Percentiles rank a stretch among this genome's conserved stretches.
phyloP scores from a whole-genome alignment of 139 green algal genomes.

The Zygnema circumcarinatum region DNA sequence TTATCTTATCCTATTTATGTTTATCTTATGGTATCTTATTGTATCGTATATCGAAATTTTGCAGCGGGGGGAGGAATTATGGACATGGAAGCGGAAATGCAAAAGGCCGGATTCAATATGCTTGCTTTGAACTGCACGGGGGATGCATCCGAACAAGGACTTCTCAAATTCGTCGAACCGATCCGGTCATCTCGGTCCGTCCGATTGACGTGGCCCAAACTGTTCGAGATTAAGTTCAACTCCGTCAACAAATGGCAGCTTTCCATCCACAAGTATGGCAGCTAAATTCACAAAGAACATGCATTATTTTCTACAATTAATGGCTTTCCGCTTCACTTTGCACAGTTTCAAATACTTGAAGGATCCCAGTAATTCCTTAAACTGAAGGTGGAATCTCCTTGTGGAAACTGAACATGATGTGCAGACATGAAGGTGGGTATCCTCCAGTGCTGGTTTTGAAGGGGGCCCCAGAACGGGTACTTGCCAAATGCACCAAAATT shows the following conservation, averaged over 20 bases:
- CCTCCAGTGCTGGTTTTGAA: slow-evolving; percentile 64
- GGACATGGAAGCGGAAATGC: slow-evolving; percentile 60
- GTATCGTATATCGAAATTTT: neutral
- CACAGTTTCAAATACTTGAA: no score
- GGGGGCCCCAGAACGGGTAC: slow-evolving; percentile 72
- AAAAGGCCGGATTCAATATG: slow-evolving; percentile 77
- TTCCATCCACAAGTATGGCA: slow-evolving; percentile 66
- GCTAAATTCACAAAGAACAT: neutral
- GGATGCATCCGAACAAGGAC: slow-evolving; percentile 78
- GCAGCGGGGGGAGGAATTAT: neutral
- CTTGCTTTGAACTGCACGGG: slow-evolving; percentile 68
- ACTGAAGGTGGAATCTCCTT: no score
- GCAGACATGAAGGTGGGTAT: neutral
- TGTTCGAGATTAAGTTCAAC: slow-evolving; percentile 92
- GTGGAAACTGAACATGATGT: no score
- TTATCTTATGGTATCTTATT: neutral
- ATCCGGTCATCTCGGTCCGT: slow-evolving; percentile 66
- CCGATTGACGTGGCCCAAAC: slow-evolving; percentile 69
- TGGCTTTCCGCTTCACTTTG: no score
- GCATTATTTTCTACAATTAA: slow-evolving; percentile 22
- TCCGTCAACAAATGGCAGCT: slow-evolving; percentile 89
- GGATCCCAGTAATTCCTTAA: no score
- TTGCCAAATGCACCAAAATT: slow-evolving; percentile 64
- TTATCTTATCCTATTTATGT: neutral
- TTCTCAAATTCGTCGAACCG: slow-evolving; percentile 78